Conservation (phyloP, 2,329 filamentous ascomycete species). For the Alternaria dauci region DNA sequence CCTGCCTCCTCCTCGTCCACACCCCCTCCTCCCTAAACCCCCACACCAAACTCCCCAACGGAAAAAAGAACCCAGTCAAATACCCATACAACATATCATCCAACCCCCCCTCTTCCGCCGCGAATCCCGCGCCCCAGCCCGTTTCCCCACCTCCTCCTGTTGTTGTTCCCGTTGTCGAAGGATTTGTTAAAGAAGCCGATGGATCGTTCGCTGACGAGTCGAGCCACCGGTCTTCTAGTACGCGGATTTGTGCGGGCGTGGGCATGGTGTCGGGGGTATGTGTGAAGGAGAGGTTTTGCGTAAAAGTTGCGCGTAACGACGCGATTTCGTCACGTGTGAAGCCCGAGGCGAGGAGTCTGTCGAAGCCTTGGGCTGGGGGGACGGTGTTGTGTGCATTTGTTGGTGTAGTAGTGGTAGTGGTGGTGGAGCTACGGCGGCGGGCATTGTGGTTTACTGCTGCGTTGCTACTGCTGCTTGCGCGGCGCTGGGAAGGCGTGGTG, state of each 20-base stretch:
- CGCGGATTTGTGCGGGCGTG: slow-evolving; percentile 74
- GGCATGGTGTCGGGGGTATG: slow-evolving; percentile 92
- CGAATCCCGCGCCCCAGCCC: slow-evolving; percentile 61
- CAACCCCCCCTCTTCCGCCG: slow-evolving; percentile 68
- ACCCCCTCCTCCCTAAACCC: slow-evolving; percentile 85
- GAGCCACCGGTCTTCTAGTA: slow-evolving; percentile 90
- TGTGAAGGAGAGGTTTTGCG: slow-evolving; percentile 80
- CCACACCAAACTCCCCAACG: slow-evolving; percentile 85
- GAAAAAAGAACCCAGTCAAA: slow-evolving; percentile 94
- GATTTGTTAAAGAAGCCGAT: slow-evolving; percentile 45
- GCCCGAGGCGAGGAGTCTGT: slow-evolving; percentile 80
- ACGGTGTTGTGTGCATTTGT: too few species aligned
- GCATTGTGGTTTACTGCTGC: slow-evolving; percentile 16
- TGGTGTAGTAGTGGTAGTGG: slow-evolving; percentile 51
- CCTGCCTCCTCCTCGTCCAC: slow-evolving; percentile 82
- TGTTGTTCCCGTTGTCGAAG: slow-evolving; percentile 39
- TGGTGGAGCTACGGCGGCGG: slow-evolving; percentile 28
- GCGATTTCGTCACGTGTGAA: slow-evolving; percentile 86
- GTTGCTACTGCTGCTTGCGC: slow-evolving; percentile 21
- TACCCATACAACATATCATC: slow-evolving; percentile 90
- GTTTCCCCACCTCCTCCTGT: slow-evolving; percentile 39
- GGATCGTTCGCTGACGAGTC: slow-evolving; percentile 65
- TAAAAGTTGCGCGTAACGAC: slow-evolving; percentile 85
- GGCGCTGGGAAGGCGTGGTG: slow-evolving; percentile 16
- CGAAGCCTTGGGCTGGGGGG: slow-evolving; percentile 86